A percentile compares a stretch with the other conserved stretches of the same genome.
Conservation (phyloP, 805 yeast species). For the Scheffersomyces stipitis region DNA sequence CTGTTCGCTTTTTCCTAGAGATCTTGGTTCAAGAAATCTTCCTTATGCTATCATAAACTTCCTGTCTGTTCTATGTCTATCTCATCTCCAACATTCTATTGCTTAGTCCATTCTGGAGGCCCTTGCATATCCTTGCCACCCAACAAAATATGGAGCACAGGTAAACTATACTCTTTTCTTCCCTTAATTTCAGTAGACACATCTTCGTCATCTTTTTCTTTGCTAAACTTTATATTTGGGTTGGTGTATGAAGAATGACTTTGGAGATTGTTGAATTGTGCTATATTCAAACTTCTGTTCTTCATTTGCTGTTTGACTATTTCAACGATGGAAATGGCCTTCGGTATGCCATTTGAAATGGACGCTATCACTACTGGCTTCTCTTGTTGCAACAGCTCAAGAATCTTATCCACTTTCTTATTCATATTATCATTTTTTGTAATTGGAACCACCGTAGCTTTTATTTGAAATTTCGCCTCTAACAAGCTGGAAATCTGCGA, state of each 20-base stretch:
- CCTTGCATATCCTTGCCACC: constrained; percentile 4
- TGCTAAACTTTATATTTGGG: constrained; percentile 10
- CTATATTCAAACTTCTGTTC: constrained; percentile 4
- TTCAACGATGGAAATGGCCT: constrained; percentile 20
- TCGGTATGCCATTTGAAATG: constrained; percentile 16
- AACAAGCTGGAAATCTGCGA: no score
- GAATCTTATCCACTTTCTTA: constrained; percentile 11
- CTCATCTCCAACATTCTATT: constrained; percentile 1
- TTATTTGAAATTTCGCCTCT: no score
- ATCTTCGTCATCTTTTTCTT: constrained; percentile 5
- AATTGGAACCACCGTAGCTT: no score
- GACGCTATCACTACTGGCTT: constrained; percentile 15
- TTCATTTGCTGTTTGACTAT: constrained; percentile 13
- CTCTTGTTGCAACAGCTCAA: constrained; percentile 8
- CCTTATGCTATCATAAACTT: no score
- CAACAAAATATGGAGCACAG: constrained; percentile 18
- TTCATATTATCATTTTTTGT: constrained; percentile 16
- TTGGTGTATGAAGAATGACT: constrained; percentile 14
- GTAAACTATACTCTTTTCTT: constrained; percentile 18
- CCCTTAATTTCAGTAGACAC: constrained; percentile 22
- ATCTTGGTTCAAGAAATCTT: no score
- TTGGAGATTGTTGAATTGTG: constrained; percentile 17
- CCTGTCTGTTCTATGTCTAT: neutral
- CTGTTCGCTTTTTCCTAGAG: no score
- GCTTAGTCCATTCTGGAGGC: constrained; percentile 16